A percentile compares a stretch with the other conserved stretches of the same genome.
phyloP scores from a whole-genome alignment of 495 filamentous ascomycete genomes.

The Haplographium delicatum region DNA sequence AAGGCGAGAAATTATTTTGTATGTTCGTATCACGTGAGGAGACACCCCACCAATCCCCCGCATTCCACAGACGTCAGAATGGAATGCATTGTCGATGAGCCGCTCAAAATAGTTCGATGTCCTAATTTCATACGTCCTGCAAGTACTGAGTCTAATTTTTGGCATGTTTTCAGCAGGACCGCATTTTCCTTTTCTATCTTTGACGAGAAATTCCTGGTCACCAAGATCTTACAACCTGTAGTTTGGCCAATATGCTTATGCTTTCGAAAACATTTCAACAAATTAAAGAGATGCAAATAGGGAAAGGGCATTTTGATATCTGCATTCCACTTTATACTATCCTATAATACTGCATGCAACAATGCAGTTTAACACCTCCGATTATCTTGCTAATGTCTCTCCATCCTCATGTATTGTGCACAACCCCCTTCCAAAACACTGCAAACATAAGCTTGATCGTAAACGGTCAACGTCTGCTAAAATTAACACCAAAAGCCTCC shows the following conservation, averaged over 20 bases:
- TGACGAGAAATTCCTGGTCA: no score
- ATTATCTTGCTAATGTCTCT: slow-evolving; percentile 2
- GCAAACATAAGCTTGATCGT: slow-evolving; percentile 11
- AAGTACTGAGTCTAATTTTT: no score
- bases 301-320: slow-evolving; percentile 13
- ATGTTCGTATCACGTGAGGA: no score
- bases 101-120: no score
- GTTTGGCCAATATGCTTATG: no score
- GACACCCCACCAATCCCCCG: not conserved
- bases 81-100: not conserved
- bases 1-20: not conserved
- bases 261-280: no score
- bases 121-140: no score
- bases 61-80: no score
- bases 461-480: slow-evolving; percentile 8
- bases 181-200: no score
- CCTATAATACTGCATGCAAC: slow-evolving; percentile 6
- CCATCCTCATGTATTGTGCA: not conserved
- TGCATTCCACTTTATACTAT: slow-evolving; percentile 10
- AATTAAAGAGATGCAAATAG: slow-evolving; percentile 15
- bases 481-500: slow-evolving; percentile 6
- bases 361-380: not conserved
- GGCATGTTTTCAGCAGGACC: no score
- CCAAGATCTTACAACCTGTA: no score
- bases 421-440: slow-evolving; percentile 5